phyloP scores from a whole-genome alignment of 176 grass and related monocot genomes.

The Calamus simplicifolius region DNA sequence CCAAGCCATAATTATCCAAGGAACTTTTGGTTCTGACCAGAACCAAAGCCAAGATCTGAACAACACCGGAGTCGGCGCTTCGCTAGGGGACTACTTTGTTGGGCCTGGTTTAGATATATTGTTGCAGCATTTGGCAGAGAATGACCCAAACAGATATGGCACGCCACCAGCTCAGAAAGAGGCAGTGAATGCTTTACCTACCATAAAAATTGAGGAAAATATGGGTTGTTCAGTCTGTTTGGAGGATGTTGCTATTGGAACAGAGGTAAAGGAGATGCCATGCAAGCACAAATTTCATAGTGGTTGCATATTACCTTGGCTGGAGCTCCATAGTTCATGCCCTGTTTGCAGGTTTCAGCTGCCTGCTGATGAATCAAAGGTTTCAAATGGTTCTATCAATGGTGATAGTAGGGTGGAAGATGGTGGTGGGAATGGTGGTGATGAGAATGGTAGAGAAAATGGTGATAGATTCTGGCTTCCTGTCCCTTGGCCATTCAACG shows the following conservation, averaged over 20 bases:
- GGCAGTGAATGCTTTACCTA: conserved; percentile 56
- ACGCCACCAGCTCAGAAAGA: conserved; percentile 84
- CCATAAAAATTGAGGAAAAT: conserved; percentile 50
- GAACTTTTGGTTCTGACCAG: conserved; percentile 35
- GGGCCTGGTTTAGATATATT: conserved; percentile 70
- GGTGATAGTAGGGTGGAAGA: conserved; percentile 26
- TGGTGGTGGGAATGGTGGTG: conserved; percentile 20
- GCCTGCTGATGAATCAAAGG: conserved; percentile 57
- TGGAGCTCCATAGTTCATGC: conserved; percentile 89
- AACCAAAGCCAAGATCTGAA: conserved; percentile 11
- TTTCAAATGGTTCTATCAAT: conserved; percentile 45
- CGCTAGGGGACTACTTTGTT: conserved; percentile 67
- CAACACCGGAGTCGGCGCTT: conserved; percentile 26
- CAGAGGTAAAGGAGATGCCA: conserved; percentile 75
- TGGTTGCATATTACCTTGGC: conserved; percentile 85
- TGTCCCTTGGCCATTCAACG: conserved; percentile 67
- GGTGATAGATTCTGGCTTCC: conserved; percentile 46
- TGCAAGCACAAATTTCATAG: conserved; percentile 91
- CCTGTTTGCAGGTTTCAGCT: conserved; percentile 86
- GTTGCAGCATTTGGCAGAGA: conserved; percentile 88
- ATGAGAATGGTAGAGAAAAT: conserved; percentile 33
- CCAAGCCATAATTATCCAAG: conserved; percentile 63
- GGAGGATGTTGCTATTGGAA: conserved; percentile 80
- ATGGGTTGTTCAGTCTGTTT: conserved; percentile 84
- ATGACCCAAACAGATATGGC: conserved; percentile 54